These are phyloP conservation scores for Penicillium sp. DNA, from an alignment of 2,329 filamentous ascomycete species.

Conservation along the genomic window DNA sequence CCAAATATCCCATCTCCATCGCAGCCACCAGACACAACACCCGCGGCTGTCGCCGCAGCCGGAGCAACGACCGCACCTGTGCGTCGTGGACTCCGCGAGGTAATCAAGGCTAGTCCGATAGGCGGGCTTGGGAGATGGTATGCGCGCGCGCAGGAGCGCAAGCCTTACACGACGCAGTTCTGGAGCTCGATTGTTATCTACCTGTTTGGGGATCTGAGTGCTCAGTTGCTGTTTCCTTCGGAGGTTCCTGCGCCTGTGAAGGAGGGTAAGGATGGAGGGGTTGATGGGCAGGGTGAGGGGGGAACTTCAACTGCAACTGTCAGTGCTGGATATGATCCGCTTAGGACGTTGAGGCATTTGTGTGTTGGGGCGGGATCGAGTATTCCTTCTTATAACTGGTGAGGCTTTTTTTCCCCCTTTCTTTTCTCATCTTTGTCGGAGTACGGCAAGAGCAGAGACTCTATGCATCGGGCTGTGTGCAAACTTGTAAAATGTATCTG, in stretches of 20 bases:
- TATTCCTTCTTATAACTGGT: slow-evolving; percentile 82
- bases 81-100: slow-evolving; percentile 28
- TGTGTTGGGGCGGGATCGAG: slow-evolving; percentile 68
- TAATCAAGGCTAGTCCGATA: slow-evolving; percentile 31
- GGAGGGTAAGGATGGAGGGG: slow-evolving; percentile 40
- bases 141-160: slow-evolving; percentile 63
- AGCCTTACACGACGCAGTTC: slow-evolving; percentile 77
- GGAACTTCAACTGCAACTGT: too few relatives aligned
- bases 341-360: slow-evolving; percentile 66
- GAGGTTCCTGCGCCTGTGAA: slow-evolving; percentile 28
- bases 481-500: background rate
- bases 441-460: background rate
- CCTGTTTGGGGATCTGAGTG: slow-evolving; percentile 70
- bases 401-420: slow-evolving; percentile 28
- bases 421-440: background rate
- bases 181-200: slow-evolving; percentile 73
- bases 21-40: slow-evolving; percentile 9
- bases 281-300: slow-evolving; percentile 18
- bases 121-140: slow-evolving; percentile 51
- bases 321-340: slow-evolving; percentile 56
- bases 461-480: background rate
- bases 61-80: slow-evolving; percentile 22
- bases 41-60: slow-evolving; percentile 24
- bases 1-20: slow-evolving; percentile 1
- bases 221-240: slow-evolving; percentile 61